Evolutionary conservation across 805 yeast genomes (phyloP).

Genomic region (Grigorovia transvaalensis): DNA sequence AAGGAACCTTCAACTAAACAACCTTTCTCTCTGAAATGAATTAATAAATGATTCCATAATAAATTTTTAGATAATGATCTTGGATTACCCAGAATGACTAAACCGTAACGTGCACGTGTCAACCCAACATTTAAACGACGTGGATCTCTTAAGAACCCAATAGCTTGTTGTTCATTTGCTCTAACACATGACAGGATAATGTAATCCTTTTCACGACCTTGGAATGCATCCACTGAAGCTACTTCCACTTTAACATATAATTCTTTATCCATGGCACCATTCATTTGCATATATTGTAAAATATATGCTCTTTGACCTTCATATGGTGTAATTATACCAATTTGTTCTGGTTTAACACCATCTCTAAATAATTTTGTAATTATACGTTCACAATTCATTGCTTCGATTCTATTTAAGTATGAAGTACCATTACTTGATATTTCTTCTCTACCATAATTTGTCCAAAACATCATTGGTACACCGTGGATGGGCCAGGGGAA

Average conservation of each 20-base stretch:
- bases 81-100: slow-evolving; percentile 77
- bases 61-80: slow-evolving; percentile 56
- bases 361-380: slow-evolving; percentile 63
- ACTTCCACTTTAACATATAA: slow-evolving; percentile 69
- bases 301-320: slow-evolving; percentile 87
- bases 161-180: slow-evolving; percentile 60
- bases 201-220: slow-evolving; percentile 94
- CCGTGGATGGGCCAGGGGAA: slow-evolving; percentile 90
- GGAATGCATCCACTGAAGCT: slow-evolving; percentile 96
- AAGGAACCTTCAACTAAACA: slow-evolving; percentile 85
- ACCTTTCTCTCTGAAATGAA: slow-evolving; percentile 74
- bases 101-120: slow-evolving; percentile 78
- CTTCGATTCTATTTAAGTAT: slow-evolving; percentile 77
- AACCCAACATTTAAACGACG: slow-evolving; percentile 83
- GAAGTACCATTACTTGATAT: slow-evolving; percentile 74
- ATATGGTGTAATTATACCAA: slow-evolving; percentile 90
- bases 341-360: slow-evolving; percentile 69
- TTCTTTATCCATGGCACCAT: slow-evolving; percentile 56
- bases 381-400: slow-evolving; percentile 74
- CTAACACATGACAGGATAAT: slow-evolving; percentile 93
- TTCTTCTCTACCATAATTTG: slow-evolving; percentile 81
- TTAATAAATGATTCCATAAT: slow-evolving; percentile 69
- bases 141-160: slow-evolving; percentile 79
- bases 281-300: slow-evolving; percentile 64
- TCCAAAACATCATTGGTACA: slow-evolving; percentile 95